phyloP scores from a whole-genome alignment of 768 basidiomycete species.

The Antrodiella citrinella region DNA sequence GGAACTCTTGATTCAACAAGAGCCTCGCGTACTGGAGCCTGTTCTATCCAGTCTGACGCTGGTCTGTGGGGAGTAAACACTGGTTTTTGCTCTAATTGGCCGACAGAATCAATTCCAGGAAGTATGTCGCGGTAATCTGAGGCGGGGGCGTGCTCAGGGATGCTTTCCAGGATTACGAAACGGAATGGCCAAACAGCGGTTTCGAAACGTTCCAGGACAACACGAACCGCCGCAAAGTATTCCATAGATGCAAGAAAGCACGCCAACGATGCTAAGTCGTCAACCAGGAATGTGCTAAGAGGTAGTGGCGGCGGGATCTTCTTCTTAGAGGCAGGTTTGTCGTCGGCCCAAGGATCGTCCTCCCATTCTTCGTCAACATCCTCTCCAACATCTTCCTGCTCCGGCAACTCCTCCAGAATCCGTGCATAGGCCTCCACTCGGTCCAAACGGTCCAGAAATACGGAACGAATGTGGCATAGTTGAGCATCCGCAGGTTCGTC shows the following conservation, averaged over 20 bases:
- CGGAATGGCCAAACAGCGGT: constrained; percentile 59
- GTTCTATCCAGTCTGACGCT: constrained; percentile 54
- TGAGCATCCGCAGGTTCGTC: constrained; percentile 52
- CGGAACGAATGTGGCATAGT: constrained; percentile 52
- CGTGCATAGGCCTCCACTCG: constrained; percentile 66
- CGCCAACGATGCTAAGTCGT: constrained; percentile 50
- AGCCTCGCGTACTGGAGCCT: constrained; percentile 31
- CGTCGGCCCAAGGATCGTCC: constrained; percentile 72
- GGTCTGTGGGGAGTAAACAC: constrained; percentile 38
- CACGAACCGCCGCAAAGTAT: constrained; percentile 47
- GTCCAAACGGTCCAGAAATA: constrained; percentile 65
- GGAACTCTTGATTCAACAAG: constrained; percentile 24
- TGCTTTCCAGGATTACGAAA: constrained; percentile 55
- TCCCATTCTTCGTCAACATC: constrained; percentile 55
- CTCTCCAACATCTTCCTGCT: constrained; percentile 15
- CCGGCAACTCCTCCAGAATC: constrained; percentile 36
- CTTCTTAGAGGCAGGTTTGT: constrained; percentile 17
- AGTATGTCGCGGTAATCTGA: constrained; percentile 52
- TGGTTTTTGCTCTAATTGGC: constrained; percentile 33
- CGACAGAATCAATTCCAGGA: constrained; percentile 47
- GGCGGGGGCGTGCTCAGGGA: constrained; percentile 71
- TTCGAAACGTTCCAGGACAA: constrained; percentile 53
- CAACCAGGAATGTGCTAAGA: constrained; percentile 56
- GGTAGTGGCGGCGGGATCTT: constrained; percentile 29
- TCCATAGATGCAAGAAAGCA: constrained; percentile 58